Conservation (phyloP, 139 green algal species). For the Volvox africanus region DNA sequence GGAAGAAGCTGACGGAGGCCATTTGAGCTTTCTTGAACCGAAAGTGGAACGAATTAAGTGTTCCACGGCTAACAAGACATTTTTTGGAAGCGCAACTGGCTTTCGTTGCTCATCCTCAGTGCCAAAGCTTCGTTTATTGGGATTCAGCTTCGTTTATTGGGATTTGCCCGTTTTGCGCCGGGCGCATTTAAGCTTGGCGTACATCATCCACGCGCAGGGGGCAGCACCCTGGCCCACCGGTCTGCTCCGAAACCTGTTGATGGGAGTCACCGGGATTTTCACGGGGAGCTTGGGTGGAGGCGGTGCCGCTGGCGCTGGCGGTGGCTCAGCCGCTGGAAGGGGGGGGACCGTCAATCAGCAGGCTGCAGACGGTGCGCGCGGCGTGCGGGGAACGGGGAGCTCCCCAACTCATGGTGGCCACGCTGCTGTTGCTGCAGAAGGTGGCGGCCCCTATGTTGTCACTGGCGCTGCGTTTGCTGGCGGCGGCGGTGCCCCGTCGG, state of each 20-base stretch:
- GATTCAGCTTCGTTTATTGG: too few species aligned
- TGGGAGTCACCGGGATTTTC: slow-evolving; percentile 33
- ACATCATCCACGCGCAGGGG: background rate
- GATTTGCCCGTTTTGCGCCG: too few species aligned
- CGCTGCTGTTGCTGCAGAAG: background rate
- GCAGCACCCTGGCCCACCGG: background rate
- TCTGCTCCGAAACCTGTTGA: slow-evolving; percentile 22
- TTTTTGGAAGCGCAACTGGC: too few species aligned
- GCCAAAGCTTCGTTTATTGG: too few species aligned
- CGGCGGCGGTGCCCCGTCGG: slow-evolving; percentile 11
- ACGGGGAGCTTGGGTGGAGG: background rate
- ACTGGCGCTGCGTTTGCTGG: too few species aligned
- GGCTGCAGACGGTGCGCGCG: background rate
- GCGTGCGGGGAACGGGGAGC: background rate
- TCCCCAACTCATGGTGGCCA: background rate
- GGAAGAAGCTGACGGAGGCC: too few species aligned
- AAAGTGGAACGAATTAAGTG: too few species aligned
- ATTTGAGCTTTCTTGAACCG: too few species aligned
- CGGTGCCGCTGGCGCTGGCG: background rate
- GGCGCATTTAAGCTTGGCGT: too few species aligned
- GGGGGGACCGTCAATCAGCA: background rate
- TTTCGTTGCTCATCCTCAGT: too few species aligned
- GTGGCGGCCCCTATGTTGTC: background rate
- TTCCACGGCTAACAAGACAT: too few species aligned
- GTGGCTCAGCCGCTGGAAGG: background rate